Base-by-base conservation (phyloP, 176 grass and related monocot species). In the Carex cristatella region DNA sequence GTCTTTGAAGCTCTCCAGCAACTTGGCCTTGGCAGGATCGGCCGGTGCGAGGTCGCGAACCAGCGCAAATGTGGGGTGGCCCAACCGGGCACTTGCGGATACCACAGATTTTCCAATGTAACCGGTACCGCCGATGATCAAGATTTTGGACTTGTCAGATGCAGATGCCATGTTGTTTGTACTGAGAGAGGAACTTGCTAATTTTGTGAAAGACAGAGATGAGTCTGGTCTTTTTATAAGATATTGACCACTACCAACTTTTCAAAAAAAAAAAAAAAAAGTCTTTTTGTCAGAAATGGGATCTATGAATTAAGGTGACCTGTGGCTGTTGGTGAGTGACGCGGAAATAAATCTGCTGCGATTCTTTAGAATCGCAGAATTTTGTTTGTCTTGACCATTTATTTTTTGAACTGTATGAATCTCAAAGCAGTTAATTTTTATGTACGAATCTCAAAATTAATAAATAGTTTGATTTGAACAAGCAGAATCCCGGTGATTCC, bases 111-210 rank as follows among this genome's bases (percentile, higher is more conserved):
- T 69, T 44, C 92, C 89, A 35, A 94, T 83, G 85, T 84, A 87
- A 1, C 92, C 89, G 5, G 92, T 94, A n/a, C 46, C 70, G 81
- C 92, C 89, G 14, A 91, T 81, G 75, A 94, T 88, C 81, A 94
- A 83, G 70, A 94, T 94, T 81, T 62, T 89, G 81, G 82, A 87
- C 87, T 85, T 93, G 28, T 74, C 71, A 64, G 87, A 42, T 54
- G 88, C 86, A 64, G 87, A 42, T 54, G 88, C 86, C 88, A 85
- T 81, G 4, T 1, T 44, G 8, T 0, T 1, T 46, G 7, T 1
- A 46, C 44, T 46, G 44, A 46, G 44, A 46, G 44, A 46, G 5
- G 44, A 46, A 44, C 40, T 44, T 40, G 27, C 18, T 74, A 49
- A 42, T 77, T 77, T 4, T 44, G 40, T 48, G 51, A 53, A 18